Percentiles rank a stretch among this genome's conserved stretches.
Conservation (phyloP, 139 green algal species). For the Ettlia oleoabundans region DNA sequence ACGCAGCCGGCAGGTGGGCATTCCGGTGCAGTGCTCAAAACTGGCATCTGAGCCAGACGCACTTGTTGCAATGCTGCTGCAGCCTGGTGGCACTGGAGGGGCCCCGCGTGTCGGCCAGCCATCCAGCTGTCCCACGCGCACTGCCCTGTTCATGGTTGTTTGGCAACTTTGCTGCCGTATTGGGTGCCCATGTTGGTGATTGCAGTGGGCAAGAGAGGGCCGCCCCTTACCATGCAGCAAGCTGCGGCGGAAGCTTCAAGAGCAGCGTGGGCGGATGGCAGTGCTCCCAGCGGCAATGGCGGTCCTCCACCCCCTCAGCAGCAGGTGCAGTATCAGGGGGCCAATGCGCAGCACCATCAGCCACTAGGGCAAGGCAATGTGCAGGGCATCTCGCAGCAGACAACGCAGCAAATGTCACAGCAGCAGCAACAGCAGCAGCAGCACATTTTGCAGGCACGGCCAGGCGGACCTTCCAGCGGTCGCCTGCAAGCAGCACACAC, state of each 20-base stretch:
- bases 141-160: too few species aligned
- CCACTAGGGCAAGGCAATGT: background rate
- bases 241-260: background rate
- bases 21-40: background rate
- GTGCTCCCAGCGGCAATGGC: background rate
- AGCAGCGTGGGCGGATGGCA: background rate
- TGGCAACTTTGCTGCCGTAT: too few species aligned
- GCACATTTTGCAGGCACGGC: background rate
- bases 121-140: too few species aligned
- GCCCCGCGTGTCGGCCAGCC: too few species aligned
- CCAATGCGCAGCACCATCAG: slow-evolving; percentile 12
- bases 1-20: slow-evolving; percentile 51
- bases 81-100: background rate
- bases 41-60: too few species aligned
- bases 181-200: background rate
- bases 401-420: background rate
- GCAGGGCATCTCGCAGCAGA: background rate
- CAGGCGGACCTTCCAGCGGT: background rate
- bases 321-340: background rate
- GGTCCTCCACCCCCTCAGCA: slow-evolving; percentile 8
- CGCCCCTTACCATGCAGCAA: slow-evolving; percentile 27
- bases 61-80: background rate
- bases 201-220: slow-evolving; percentile 30
- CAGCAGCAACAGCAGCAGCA: slow-evolving; percentile 11
- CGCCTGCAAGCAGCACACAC: background rate